Base-by-base conservation (phyloP, 345 rosid genomes). In the Brassica juncea region DNA sequence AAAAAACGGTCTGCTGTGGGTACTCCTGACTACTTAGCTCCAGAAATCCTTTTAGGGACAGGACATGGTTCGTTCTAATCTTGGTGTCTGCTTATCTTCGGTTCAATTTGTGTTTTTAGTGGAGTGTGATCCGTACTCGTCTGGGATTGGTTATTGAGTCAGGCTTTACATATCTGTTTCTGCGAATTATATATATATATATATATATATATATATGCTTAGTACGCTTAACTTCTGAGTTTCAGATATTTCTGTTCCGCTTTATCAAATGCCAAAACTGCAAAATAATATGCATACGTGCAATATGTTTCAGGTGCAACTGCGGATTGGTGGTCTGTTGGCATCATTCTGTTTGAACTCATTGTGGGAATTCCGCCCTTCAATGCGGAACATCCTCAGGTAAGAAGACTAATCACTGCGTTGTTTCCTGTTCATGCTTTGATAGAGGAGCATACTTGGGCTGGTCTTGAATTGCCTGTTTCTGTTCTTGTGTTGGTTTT, bases 291-390 rank as follows among this genome's bases (percentile, higher is more conserved):
- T 47, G 30, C 64, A 76, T 14, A 68, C n/a, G 28, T 69, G 72
- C 80, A 70, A 37, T 34, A 39, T 73, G 81, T 49, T 39, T 80
- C 94, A 96, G 99, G 94, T 80, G 88, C 91, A 83, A 89, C 95
- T 69, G 99, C 99, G 4, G 99, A 96, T 89, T 96, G 99, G 99
- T 96, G 99, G 99, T 93, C 99, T 65, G 98, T 96, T 72, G 99
- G 98, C 55, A 85, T 96, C 84, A 86, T 96, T 86, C 84, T 93
- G 71, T 96, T 92, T 83, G 99, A 96, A 73, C 73, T 93, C 83
- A 88, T 96, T 76, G 97, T 96, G 68, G 99, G 99, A 73, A 93
- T 92, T 80, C 99, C 99, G 63, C 99, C 99, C 60, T 96, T 96
- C 75, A 96, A 90, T 82, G 99, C 99, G 1, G 98, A 96, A 52